These are phyloP conservation scores for Verbena officinalis DNA, from an alignment of 257 asterid species.

Conservation along the genomic window DNA sequence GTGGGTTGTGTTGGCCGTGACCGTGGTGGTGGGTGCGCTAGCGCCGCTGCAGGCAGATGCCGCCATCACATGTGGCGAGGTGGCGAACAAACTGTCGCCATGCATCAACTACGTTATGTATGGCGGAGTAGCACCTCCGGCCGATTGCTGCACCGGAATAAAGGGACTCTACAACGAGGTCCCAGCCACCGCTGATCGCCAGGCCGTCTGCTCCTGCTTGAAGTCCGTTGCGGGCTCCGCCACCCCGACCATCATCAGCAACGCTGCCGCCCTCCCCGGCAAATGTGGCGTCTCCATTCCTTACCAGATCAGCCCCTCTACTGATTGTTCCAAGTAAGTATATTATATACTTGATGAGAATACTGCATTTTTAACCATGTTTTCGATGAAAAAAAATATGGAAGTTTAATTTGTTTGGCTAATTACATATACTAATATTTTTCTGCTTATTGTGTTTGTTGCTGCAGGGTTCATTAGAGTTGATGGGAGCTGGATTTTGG, in stretches of 20 bases:
- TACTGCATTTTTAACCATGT: not conserved
- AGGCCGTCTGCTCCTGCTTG: slow-evolving; percentile 55
- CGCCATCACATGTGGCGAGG: slow-evolving; percentile 42
- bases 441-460: not conserved
- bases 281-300: slow-evolving; percentile 56
- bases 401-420: too few species aligned
- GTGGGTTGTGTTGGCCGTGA: slow-evolving; percentile 27
- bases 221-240: slow-evolving; percentile 43
- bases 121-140: slow-evolving; percentile 34
- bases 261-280: slow-evolving; percentile 50
- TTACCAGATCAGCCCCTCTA: slow-evolving; percentile 51
- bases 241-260: slow-evolving; percentile 23
- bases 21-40: slow-evolving; percentile 27
- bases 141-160: slow-evolving; percentile 46
- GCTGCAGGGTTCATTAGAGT: slow-evolving; percentile 36
- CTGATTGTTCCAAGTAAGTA: slow-evolving; percentile 51
- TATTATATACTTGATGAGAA: not conserved
- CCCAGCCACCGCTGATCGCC: slow-evolving; percentile 45
- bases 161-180: slow-evolving; percentile 37
- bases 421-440: too few species aligned
- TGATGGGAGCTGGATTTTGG: slow-evolving; percentile 11
- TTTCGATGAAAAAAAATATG: too few species aligned
- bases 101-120: slow-evolving; percentile 47
- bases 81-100: slow-evolving; percentile 35
- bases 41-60: slow-evolving; percentile 41